Evolutionary conservation across 208 protist species (phyloP), one percentile per base, ranked within the genome.

Genomic region (Angomonas deanei): DNA sequence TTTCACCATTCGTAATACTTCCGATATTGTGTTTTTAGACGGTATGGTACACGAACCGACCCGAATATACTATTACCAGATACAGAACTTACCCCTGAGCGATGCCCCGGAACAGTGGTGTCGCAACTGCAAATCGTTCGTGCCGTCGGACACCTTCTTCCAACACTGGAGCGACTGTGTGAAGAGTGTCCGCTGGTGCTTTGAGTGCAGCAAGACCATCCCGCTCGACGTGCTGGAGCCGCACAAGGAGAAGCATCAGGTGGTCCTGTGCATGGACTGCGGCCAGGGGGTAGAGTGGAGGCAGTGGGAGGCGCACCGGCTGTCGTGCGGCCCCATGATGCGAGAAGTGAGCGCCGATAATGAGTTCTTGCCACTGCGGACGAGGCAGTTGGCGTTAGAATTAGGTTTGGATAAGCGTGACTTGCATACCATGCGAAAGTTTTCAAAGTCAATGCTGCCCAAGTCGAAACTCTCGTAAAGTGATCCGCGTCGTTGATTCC

Each of bases 31-130:
- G 6, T 71, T 83, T 32, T 36, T 90, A n/a, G 87, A 96, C 50
- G 83, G 86, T 50, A 81, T 94, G 72, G 80, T 94, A 58, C 91
- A 96, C 69, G 91, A 96, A 64, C 86, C 91, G 19, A 96, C 91
- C 30, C 82, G 88, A 28, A 91, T 96, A 64, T 93, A 91, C 68
- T 96, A 94, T 68, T 76, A 86, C 66, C 70, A 80, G 61, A 76
- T 91, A 54, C 57, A 64, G 17, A 58, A 72, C 11, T 24, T 38
- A 39, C 74, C 86, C n/a, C 48, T 92, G 52, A 80, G 61, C 33
- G 52, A 63, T 5, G 74, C 70, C 4, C 56, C 30, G 30, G 82
- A 94, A 80, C 82, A 92, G 66, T 96, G 88, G 86, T 96, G 91
- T 70, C 82, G 86, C 49, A 96, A 96, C 73, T 96, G 91, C 72